Evolutionary conservation across 2,329 filamentous ascomycete species (phyloP).

Genomic region (Pyricularia pennisetigena): DNA sequence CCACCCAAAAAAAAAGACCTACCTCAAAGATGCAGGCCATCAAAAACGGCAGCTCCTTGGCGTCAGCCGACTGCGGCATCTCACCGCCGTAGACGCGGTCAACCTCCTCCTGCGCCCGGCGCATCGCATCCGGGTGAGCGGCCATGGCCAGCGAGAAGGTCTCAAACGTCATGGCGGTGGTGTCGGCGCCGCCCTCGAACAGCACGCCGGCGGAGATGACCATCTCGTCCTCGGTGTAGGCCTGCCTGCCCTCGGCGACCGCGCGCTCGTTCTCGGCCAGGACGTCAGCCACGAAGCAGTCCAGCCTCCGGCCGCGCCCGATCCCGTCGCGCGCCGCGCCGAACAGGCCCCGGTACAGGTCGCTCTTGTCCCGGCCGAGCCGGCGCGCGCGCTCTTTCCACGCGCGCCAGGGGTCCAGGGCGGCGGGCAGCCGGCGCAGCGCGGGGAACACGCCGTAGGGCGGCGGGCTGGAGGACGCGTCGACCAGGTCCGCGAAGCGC

Average conservation of each 20-base stretch:
- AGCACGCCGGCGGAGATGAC: slow-evolving; percentile 28
- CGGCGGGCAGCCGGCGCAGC: slow-evolving; percentile 30
- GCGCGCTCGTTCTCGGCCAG: slow-evolving; percentile 24
- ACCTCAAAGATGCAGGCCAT: slow-evolving; percentile 20
- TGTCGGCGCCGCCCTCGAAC: slow-evolving; percentile 39
- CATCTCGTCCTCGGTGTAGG: slow-evolving; percentile 29
- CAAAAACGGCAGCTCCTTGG: slow-evolving; percentile 19
- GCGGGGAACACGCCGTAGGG: slow-evolving; percentile 34
- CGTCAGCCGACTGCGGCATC: slow-evolving; percentile 20
- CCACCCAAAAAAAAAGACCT: background rate
- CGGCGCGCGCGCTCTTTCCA: slow-evolving; percentile 15
- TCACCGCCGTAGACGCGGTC: slow-evolving; percentile 24
- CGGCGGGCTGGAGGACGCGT: slow-evolving; percentile 34
- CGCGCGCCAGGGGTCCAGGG: slow-evolving; percentile 34
- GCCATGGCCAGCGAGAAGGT: slow-evolving; percentile 35
- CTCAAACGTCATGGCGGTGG: slow-evolving; percentile 35
- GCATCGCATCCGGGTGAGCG: slow-evolving; percentile 31
- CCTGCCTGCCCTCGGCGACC: slow-evolving; percentile 23
- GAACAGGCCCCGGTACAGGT: slow-evolving; percentile 28
- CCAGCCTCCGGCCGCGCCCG: slow-evolving; percentile 20
- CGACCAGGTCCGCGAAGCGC: slow-evolving; percentile 5
- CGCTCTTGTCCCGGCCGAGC: slow-evolving; percentile 24
- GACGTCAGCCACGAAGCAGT: slow-evolving; percentile 23
- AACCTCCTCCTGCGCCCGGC: slow-evolving; percentile 30
- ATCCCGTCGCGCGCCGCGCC: slow-evolving; percentile 18